These are phyloP conservation scores for Lasiosphaeriaceae sp. DNA, from an alignment of 495 filamentous ascomycete genomes.

Conservation along the genomic window DNA sequence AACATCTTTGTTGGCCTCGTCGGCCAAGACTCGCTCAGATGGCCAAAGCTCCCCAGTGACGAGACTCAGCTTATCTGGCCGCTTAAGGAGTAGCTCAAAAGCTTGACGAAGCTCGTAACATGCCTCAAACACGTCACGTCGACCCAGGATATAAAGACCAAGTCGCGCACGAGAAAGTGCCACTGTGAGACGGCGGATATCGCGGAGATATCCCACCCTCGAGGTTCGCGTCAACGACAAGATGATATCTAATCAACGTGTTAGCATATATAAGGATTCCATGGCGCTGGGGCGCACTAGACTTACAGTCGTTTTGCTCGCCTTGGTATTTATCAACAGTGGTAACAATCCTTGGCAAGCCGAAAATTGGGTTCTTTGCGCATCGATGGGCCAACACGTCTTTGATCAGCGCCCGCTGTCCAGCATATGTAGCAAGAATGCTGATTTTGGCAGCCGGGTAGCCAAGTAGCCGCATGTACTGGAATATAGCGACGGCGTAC, in stretches of 20 bases:
- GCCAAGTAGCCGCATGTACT: slow-evolving; percentile 95
- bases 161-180: slow-evolving; percentile 92
- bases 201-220: slow-evolving; percentile 87
- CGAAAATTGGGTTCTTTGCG: slow-evolving; percentile 77
- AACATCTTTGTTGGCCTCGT: slow-evolving; percentile 50
- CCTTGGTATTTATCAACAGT: slow-evolving; percentile 99
- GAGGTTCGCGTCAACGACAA: slow-evolving; percentile 87
- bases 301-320: slow-evolving; percentile 97
- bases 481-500: slow-evolving; percentile 90
- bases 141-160: slow-evolving; percentile 89
- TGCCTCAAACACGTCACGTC: slow-evolving; percentile 81
- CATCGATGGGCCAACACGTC: slow-evolving; percentile 89
- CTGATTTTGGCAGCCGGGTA: slow-evolving; percentile 91
- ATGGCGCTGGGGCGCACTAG: neutral
- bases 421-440: slow-evolving; percentile 90
- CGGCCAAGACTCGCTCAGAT: slow-evolving; percentile 53
- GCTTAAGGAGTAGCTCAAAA: slow-evolving; percentile 67
- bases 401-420: slow-evolving; percentile 85
- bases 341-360: slow-evolving; percentile 82
- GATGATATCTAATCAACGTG: slow-evolving; percentile 66
- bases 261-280: slow-evolving; percentile 1
- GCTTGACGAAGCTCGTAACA: slow-evolving; percentile 85
- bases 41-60: slow-evolving; percentile 85
- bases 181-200: slow-evolving; percentile 90
- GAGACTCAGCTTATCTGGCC: slow-evolving; percentile 73